A percentile compares a stretch with the other conserved stretches of the same genome.
Evolutionary conservation across 192 early-diverging fungal species (phyloP).

Genomic region (Coemansia sp.): DNA sequence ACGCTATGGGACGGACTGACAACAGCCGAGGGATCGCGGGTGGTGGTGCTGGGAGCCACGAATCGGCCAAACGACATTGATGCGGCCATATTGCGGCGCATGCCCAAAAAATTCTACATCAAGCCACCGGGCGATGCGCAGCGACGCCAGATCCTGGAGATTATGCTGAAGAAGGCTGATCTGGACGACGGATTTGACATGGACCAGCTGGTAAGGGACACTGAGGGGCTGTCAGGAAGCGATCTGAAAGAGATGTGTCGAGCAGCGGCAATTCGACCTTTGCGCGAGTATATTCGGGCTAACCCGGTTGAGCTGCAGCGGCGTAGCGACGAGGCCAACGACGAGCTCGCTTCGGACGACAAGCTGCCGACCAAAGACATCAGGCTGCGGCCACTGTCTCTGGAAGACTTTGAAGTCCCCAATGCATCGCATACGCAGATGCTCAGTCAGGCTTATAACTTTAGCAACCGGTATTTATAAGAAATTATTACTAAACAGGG

Average conservation of each 20-base stretch:
- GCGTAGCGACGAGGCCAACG: slow-evolving; percentile 6
- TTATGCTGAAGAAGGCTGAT: slow-evolving; percentile 72
- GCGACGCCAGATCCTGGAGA: slow-evolving; percentile 76
- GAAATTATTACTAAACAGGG: not conserved
- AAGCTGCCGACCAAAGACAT: slow-evolving; percentile 4
- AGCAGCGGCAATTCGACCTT: slow-evolving; percentile 92
- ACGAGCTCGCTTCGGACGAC: not conserved
- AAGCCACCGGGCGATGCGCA: slow-evolving; percentile 80
- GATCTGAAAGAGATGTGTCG: slow-evolving; percentile 98
- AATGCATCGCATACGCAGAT: slow-evolving; percentile 17
- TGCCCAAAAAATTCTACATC: slow-evolving; percentile 95
- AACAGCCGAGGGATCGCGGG: slow-evolving; percentile 39
- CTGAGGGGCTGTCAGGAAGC: slow-evolving; percentile 84
- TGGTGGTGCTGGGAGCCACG: slow-evolving; percentile 88
- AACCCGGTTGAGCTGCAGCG: slow-evolving; percentile 42
- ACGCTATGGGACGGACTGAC: slow-evolving; percentile 96
- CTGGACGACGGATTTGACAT: slow-evolving; percentile 69
- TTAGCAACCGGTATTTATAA: slow-evolving; percentile 22
- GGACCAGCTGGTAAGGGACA: slow-evolving; percentile 64
- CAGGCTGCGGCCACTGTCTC: slow-evolving; percentile 26
- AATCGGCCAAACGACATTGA: slow-evolving; percentile 99
- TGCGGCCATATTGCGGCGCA: slow-evolving; percentile 90
- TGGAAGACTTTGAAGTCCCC: slow-evolving; percentile 40
- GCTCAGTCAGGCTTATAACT: slow-evolving; percentile 43
- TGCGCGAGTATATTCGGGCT: slow-evolving; percentile 77